Conservation (phyloP, 169 alveolate species). For the Plasmodium reichenowi region DNA sequence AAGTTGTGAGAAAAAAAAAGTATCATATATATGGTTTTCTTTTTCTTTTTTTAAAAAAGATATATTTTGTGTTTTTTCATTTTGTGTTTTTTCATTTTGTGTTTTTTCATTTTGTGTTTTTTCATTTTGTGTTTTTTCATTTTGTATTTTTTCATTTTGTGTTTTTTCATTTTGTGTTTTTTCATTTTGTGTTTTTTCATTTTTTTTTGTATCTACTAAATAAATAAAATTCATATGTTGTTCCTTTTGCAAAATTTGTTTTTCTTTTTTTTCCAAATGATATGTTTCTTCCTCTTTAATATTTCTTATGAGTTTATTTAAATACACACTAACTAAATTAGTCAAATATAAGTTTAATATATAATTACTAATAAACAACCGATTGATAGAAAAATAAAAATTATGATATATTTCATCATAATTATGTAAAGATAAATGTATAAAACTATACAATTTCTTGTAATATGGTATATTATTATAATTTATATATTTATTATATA, state of each 20-base stretch:
- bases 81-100: too few relatives aligned
- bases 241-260: background rate
- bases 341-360: constrained; percentile 8
- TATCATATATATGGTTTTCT: background rate
- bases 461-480: constrained; percentile 4
- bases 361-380: constrained; percentile 41
- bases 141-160: too few relatives aligned
- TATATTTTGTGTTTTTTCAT: too few relatives aligned
- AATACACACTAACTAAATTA: constrained; percentile 31
- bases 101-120: too few relatives aligned
- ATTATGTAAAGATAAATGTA: background rate
- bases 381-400: constrained; percentile 1
- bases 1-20: constrained; percentile 37
- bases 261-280: background rate
- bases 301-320: background rate
- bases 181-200: too few relatives aligned
- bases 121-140: too few relatives aligned
- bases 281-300: background rate
- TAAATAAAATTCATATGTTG: too few relatives aligned
- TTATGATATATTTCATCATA: background rate
- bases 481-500: constrained; percentile 4
- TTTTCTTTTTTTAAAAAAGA: background rate
- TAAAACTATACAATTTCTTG: background rate
- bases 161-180: too few relatives aligned
- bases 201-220: background rate